phyloP scores from a whole-genome alignment of 768 basidiomycete species.

The Trametes maxima region DNA sequence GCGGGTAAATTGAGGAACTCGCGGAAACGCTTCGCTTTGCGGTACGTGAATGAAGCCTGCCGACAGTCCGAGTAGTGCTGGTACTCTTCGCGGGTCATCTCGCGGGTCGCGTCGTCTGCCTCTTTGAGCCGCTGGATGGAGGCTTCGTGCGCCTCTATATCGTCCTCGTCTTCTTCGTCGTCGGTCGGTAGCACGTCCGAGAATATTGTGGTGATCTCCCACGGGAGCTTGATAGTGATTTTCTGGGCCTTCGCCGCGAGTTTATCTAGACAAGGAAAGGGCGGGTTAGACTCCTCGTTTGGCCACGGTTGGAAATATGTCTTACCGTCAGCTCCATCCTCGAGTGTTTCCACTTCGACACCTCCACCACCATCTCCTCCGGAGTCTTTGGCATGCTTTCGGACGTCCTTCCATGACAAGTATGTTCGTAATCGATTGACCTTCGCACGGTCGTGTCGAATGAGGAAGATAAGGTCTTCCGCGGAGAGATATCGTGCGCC shows the following conservation, averaged over 20 bases:
- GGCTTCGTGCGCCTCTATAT: conserved; percentile 93
- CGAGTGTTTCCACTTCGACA: conserved; percentile 80
- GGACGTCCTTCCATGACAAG: conserved; percentile 95
- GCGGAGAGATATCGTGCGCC: conserved; percentile 85
- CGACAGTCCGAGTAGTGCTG: conserved; percentile 96
- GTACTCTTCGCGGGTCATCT: conserved; percentile 97
- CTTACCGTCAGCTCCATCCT: conserved; percentile 81
- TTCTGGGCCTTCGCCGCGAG: conserved; percentile 84
- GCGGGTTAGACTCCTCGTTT: neutral
- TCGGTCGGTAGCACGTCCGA: conserved; percentile 91
- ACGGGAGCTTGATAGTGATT: conserved; percentile 92
- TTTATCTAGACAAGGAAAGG: conserved; percentile 57
- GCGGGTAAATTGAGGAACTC: conserved; percentile 91
- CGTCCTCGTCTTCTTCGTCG: conserved; percentile 95
- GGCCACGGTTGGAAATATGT: neutral
- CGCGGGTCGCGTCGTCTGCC: conserved; percentile 91
- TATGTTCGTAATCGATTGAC: conserved; percentile 93
- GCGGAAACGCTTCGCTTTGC: conserved; percentile 95
- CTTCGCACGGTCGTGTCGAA: conserved; percentile 91
- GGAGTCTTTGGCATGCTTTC: conserved; percentile 92
- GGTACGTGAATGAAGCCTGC: conserved; percentile 95
- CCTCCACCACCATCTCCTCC: conserved; percentile 80
- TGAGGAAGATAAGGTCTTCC: conserved; percentile 95
- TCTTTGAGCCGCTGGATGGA: conserved; percentile 90
- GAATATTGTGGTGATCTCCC: conserved; percentile 93